Evolutionary conservation across 2,329 filamentous ascomycete species (phyloP).

Genomic region (Talaromyces albobiverticillius): DNA sequence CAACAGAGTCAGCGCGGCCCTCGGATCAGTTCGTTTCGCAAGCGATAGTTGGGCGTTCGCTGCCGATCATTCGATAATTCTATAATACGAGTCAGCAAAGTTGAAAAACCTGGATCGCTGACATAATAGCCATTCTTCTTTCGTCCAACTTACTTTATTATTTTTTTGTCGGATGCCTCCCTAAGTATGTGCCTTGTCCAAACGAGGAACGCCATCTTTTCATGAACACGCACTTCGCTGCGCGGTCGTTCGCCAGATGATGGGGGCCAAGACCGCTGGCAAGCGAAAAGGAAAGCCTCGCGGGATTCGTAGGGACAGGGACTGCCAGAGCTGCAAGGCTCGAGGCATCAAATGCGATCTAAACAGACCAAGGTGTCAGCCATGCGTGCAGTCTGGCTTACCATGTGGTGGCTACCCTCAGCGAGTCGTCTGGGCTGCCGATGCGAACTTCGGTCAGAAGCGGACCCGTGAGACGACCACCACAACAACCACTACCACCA

Average conservation of each 20-base stretch:
- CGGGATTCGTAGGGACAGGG: slow-evolving; percentile 29
- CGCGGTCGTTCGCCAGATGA: slow-evolving; percentile 13
- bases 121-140: no score
- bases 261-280: slow-evolving; percentile 9
- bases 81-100: no score
- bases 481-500: neutral
- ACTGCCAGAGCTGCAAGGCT: slow-evolving; percentile 25
- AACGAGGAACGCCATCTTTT: neutral
- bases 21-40: no score
- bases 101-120: no score
- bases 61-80: no score
- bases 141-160: no score
- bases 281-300: slow-evolving; percentile 23
- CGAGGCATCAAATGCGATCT: slow-evolving; percentile 29
- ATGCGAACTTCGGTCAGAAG: slow-evolving; percentile 13
- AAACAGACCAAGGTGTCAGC: slow-evolving; percentile 27
- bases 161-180: no score
- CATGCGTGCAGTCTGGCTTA: slow-evolving; percentile 21
- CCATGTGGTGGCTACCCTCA: slow-evolving; percentile 25
- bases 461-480: neutral
- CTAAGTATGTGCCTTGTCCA: neutral
- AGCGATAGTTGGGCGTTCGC: no score
- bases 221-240: slow-evolving; percentile 1
- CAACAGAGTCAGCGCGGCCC: no score
- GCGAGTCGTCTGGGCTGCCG: slow-evolving; percentile 24